phyloP scores from a whole-genome alignment of 2,329 filamentous ascomycete species.

The Colletotrichum sansevieriae region DNA sequence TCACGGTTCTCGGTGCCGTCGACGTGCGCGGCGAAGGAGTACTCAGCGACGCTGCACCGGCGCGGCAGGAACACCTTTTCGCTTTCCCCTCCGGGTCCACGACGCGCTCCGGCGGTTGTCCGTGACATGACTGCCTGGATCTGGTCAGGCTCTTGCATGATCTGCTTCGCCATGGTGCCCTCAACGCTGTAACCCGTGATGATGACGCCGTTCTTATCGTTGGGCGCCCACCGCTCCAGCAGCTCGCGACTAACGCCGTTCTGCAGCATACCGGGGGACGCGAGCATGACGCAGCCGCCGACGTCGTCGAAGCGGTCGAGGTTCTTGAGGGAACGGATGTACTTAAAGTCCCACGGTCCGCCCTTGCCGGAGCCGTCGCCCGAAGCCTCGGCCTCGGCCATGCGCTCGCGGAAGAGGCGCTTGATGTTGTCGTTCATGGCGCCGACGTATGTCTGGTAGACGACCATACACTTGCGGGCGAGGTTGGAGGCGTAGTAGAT shows the following conservation, averaged over 20 bases:
- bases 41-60: conserved; percentile 92
- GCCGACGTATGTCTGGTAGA: conserved; percentile 97
- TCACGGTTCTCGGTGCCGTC: conserved; percentile 96
- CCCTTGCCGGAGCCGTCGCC: conserved; percentile 82
- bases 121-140: conserved; percentile 95
- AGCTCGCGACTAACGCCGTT: conserved; percentile 94
- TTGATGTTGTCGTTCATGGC: conserved; percentile 99
- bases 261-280: conserved; percentile 97
- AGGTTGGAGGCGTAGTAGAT: conserved; percentile 99
- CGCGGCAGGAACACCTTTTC: conserved; percentile 93
- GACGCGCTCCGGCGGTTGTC: conserved; percentile 72
- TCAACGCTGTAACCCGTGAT: conserved; percentile 99
- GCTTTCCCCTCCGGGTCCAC: conserved; percentile 75
- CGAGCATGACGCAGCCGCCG: conserved; percentile 96
- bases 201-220: conserved; percentile 96
- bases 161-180: conserved; percentile 96
- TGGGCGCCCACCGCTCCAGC: conserved; percentile 95
- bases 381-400: conserved; percentile 88
- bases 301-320: conserved; percentile 97
- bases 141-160: conserved; percentile 93
- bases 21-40: conserved; percentile 96
- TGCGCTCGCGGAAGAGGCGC: conserved; percentile 89
- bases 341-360: conserved; percentile 96
- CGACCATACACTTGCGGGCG: conserved; percentile 96
- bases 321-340: conserved; percentile 90